Conservation (phyloP, 2,329 filamentous ascomycete species). For the Zasmidium cellare region DNA sequence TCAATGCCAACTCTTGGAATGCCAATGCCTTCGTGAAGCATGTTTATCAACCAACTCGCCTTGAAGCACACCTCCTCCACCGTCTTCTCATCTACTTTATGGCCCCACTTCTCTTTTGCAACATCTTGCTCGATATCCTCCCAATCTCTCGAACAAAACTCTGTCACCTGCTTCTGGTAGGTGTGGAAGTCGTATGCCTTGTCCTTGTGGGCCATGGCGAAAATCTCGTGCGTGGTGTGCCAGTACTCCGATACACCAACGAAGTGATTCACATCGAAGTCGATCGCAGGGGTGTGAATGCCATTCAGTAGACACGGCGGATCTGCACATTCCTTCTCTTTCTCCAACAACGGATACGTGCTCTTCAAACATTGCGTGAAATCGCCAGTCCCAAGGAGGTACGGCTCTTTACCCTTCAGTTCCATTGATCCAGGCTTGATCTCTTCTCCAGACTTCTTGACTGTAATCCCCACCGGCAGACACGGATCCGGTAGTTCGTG, state of each 20-base stretch:
- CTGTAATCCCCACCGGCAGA: conserved; percentile 73
- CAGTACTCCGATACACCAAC: conserved; percentile 98
- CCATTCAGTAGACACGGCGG: conserved; percentile 87
- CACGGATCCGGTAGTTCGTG: conserved; percentile 91
- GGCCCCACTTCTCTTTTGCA: conserved; percentile 66
- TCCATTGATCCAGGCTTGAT: conserved; percentile 48
- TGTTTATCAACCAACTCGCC: conserved; percentile 94
- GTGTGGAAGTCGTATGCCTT: conserved; percentile 86
- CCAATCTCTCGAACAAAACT: conserved; percentile 88
- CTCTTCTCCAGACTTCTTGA: conserved; percentile 68
- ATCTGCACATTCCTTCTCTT: conserved; percentile 80
- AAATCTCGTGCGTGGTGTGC: conserved; percentile 96
- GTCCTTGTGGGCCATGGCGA: conserved; percentile 72
- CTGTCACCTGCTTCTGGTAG: conserved; percentile 80
- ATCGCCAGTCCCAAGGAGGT: conserved; percentile 77
- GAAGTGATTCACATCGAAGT: conserved; percentile 97
- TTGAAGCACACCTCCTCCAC: conserved; percentile 95
- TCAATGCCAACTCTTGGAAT: conserved; percentile 80
- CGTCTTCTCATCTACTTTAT: conserved; percentile 70
- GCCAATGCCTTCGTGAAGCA: conserved; percentile 93
- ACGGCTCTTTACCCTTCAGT: conserved; percentile 43
- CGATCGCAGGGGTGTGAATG: conserved; percentile 89
- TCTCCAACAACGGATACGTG: conserved; percentile 84
- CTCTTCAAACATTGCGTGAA: conserved; percentile 82
- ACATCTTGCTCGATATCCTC: conserved; percentile 68